phyloP scores from a whole-genome alignment of 352 stramenopile genomes.

The Pythium graminicola region DNA sequence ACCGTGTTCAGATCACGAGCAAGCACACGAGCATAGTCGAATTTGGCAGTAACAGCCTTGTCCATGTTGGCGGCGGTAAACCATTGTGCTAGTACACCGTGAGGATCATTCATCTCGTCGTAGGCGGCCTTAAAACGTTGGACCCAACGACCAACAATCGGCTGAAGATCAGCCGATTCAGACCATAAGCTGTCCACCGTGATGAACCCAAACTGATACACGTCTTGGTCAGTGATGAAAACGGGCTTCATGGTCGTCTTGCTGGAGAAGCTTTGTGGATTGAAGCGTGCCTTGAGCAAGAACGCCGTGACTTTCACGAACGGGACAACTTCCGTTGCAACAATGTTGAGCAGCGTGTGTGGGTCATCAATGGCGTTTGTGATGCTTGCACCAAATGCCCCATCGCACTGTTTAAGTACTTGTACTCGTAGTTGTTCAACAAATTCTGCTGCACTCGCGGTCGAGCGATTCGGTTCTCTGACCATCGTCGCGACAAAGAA shows the following conservation, averaged over 20 bases:
- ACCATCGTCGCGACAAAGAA: conserved; percentile 52
- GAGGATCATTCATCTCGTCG: conserved; percentile 68
- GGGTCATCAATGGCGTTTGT: conserved; percentile 19
- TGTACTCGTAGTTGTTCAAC: conserved; percentile 18
- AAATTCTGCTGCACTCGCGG: background rate
- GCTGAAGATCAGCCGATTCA: conserved; percentile 20
- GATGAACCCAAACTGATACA: conserved; percentile 45
- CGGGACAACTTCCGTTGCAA: conserved; percentile 66
- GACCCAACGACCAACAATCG: conserved; percentile 53
- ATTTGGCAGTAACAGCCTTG: conserved; percentile 13
- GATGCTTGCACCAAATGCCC: background rate
- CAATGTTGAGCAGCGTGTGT: conserved; percentile 59
- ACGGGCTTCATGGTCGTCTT: conserved; percentile 39
- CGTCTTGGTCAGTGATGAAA: conserved; percentile 47
- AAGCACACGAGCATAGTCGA: conserved; percentile 38
- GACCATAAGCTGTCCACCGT: conserved; percentile 23
- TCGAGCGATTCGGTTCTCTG: conserved; percentile 18
- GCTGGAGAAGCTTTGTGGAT: conserved; percentile 5
- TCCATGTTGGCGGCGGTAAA: conserved; percentile 57
- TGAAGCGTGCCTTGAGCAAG: conserved; percentile 41
- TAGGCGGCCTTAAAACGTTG: conserved; percentile 65
- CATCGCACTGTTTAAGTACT: conserved; percentile 16
- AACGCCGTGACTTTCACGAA: conserved; percentile 66
- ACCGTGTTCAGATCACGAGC: conserved; percentile 70
- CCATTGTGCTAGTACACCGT: conserved; percentile 68